Evolutionary conservation across 2,329 filamentous ascomycete genomes (phyloP).

Genomic region (Pseudonectria buxi): DNA sequence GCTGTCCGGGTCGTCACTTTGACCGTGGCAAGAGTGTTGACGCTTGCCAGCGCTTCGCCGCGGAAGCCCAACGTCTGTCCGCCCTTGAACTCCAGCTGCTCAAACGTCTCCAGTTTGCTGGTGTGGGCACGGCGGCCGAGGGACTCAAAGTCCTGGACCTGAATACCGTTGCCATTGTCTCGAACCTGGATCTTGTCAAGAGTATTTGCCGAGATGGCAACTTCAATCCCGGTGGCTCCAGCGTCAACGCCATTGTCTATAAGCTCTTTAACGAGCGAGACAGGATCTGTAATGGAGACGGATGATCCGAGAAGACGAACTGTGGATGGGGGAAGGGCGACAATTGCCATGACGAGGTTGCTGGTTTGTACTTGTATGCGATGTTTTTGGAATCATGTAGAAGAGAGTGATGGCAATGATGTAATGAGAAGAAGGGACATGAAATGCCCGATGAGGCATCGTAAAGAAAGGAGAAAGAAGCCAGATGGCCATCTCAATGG

Average conservation of each 20-base stretch:
- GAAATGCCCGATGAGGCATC: too few species aligned
- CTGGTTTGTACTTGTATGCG: too few species aligned
- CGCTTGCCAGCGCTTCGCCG: constrained; percentile 64
- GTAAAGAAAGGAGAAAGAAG: too few species aligned
- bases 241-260: constrained; percentile 73
- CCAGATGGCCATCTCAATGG: too few species aligned
- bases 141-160: constrained; percentile 50
- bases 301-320: constrained; percentile 54
- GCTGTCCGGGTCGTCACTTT: constrained; percentile 57
- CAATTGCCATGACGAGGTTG: constrained; percentile 39
- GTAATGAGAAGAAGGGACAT: neutral
- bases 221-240: constrained; percentile 56
- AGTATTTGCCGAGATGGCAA: constrained; percentile 58
- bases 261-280: constrained; percentile 65
- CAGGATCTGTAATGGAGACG: constrained; percentile 52
- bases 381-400: too few species aligned
- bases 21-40: constrained; percentile 53
- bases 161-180: constrained; percentile 69
- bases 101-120: constrained; percentile 62
- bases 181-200: constrained; percentile 63
- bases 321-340: constrained; percentile 40
- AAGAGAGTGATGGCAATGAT: too few species aligned
- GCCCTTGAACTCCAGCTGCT: constrained; percentile 52
- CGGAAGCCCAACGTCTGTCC: constrained; percentile 65
- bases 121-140: constrained; percentile 65